Evolutionary conservation across 2,329 filamentous ascomycete genomes (phyloP).

Genomic region (Plenodomus tracheiphilus): DNA sequence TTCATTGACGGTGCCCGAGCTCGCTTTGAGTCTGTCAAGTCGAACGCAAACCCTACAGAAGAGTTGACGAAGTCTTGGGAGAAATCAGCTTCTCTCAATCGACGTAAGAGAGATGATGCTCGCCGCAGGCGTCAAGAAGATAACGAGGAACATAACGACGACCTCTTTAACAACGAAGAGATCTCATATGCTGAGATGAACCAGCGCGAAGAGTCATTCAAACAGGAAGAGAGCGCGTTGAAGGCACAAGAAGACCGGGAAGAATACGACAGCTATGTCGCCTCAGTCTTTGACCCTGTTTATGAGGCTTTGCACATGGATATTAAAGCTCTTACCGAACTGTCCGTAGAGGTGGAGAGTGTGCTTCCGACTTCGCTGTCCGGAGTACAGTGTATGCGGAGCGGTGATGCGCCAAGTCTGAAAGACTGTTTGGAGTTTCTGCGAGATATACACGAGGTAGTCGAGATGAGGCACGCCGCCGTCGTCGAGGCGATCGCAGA

Average conservation of each 20-base stretch:
- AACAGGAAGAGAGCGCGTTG: conserved; percentile 54
- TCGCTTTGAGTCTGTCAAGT: conserved; percentile 15
- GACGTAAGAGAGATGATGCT: conserved; percentile 52
- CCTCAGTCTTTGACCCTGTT: conserved; percentile 54
- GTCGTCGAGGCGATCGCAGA: conserved; percentile 56
- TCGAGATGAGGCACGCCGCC: conserved; percentile 55
- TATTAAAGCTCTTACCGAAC: conserved; percentile 52
- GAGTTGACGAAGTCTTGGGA: conserved; percentile 50
- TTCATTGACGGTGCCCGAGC: conserved; percentile 27
- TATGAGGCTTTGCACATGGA: conserved; percentile 55
- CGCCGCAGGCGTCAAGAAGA: conserved; percentile 56
- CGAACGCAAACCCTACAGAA: conserved; percentile 22
- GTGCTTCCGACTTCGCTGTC: conserved; percentile 29
- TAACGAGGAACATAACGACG: conserved; percentile 57
- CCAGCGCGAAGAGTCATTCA: conserved; percentile 59
- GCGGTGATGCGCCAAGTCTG: conserved; percentile 19
- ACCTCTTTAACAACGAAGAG: conserved; percentile 59
- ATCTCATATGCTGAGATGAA: conserved; percentile 63
- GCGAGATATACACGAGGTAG: conserved; percentile 49
- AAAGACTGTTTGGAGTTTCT: conserved; percentile 41
- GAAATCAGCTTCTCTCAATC: conserved; percentile 46
- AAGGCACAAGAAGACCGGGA: conserved; percentile 58
- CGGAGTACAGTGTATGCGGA: conserved; percentile 24
- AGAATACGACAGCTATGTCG: conserved; percentile 56
- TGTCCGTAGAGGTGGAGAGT: conserved; percentile 46